Base-by-base conservation (phyloP, 306 rosid genomes). In the Rosa persica region DNA sequence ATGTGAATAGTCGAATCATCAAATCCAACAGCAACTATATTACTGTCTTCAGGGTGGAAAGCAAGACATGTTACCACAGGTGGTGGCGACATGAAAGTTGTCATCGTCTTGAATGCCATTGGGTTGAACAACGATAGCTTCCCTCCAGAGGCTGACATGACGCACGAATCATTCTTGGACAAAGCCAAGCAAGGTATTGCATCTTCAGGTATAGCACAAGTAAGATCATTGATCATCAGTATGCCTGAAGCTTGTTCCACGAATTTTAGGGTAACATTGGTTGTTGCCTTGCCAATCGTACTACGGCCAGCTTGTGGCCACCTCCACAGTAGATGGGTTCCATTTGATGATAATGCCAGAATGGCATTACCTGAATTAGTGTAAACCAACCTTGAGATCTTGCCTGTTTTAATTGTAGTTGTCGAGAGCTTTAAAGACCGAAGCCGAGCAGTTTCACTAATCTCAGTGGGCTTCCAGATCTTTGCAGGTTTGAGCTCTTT, bases 91-190 rank as follows among this genome's bases (percentile, higher is more conserved):
- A 94, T 94, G 93, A 94, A 92, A 46, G 89, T 86, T n/a, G 93
- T 88, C 97, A 94, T 92, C 3, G 88, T 90, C 97, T 89, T 92
- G 74, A 89, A 90, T 55, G 94, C 89, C 91, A 90, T 88, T 93
- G 92, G 89, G 78, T 92, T 94, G 82, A 94, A 94, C 73, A 94
- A 82, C 61, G 97, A 92, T 71, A 94, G 87, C 89, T 88, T 90
- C 80, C 98, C 98, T 75, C 98, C 98, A 0, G 98, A 94, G 62
- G 96, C 92, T 55, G 98, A 94, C 92, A 94, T 88, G 74, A 94
- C 90, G 38, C 90, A 94, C 34, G 91, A 90, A 88, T 92, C 96
- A 75, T 92, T 94, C 82, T 94, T 94, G 72, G 98, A 94, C 75
- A 92, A 82, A 78, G 98, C 96, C 60, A 90, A 88, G 80, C 97